These are phyloP conservation scores for Geotrichum carabidarum DNA, from an alignment of 1,139 yeast species.

Conservation along the genomic window DNA sequence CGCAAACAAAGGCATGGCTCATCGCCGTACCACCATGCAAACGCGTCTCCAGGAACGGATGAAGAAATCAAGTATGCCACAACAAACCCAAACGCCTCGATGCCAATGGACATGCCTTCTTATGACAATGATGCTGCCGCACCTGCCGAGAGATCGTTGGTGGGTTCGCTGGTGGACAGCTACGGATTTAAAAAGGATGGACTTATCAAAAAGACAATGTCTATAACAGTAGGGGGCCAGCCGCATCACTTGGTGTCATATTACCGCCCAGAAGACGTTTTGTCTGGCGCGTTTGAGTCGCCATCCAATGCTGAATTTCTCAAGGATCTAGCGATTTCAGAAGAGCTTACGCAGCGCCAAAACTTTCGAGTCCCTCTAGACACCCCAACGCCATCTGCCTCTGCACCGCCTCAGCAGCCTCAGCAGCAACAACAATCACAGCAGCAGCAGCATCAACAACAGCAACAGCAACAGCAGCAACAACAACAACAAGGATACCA, in stretches of 20 bases:
- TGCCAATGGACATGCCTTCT: background rate
- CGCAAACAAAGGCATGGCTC: slow-evolving; percentile 10
- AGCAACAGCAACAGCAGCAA: slow-evolving; percentile 24
- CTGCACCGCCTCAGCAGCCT: slow-evolving; percentile 17
- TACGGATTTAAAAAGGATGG: slow-evolving; percentile 73
- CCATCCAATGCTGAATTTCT: slow-evolving; percentile 56
- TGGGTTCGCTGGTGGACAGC: slow-evolving; percentile 55
- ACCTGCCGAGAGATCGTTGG: slow-evolving; percentile 39
- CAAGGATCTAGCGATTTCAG: slow-evolving; percentile 49
- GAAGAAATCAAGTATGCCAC: slow-evolving; percentile 10
- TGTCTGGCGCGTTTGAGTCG: slow-evolving; percentile 49
- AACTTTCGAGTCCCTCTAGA: slow-evolving; percentile 45
- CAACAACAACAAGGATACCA: slow-evolving; percentile 12
- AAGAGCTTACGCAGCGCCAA: slow-evolving; percentile 58
- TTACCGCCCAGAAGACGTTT: slow-evolving; percentile 69
- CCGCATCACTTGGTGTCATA: slow-evolving; percentile 70
- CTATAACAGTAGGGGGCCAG: slow-evolving; percentile 46
- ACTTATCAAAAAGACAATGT: slow-evolving; percentile 74
- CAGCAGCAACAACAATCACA: slow-evolving; percentile 1
- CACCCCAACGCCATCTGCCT: slow-evolving; percentile 28
- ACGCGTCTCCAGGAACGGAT: background rate
- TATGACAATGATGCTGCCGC: background rate
- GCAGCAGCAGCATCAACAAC: slow-evolving; percentile 19
- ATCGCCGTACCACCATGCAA: slow-evolving; percentile 4
- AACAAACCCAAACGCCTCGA: slow-evolving; percentile 1